Percentiles rank a stretch among this genome's conserved stretches.
Evolutionary conservation across 1,139 yeast species (phyloP).

Genomic region (Trichomonascaceae sp.): DNA sequence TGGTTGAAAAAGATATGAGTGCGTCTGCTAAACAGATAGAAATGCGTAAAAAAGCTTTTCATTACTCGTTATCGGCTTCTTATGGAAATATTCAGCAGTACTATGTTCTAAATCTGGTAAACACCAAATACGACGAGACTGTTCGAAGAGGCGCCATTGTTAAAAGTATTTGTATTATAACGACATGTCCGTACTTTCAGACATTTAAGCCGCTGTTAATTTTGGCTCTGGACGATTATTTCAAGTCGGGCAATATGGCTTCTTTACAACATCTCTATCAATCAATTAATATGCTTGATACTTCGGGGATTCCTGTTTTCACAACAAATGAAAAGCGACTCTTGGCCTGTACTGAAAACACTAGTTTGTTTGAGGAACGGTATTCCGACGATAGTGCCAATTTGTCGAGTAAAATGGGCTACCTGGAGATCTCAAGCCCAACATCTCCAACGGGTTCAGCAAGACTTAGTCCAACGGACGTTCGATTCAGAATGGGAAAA

Average conservation of each 20-base stretch:
- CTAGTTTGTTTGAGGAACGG: slow-evolving; percentile 29
- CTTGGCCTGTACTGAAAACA: slow-evolving; percentile 27
- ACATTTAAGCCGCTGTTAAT: slow-evolving; percentile 53
- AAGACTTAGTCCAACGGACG: slow-evolving; percentile 11
- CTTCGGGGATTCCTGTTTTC: slow-evolving; percentile 29
- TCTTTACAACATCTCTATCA: slow-evolving; percentile 30
- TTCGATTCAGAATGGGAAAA: slow-evolving; percentile 12
- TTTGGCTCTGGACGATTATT: slow-evolving; percentile 46
- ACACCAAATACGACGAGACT: slow-evolving; percentile 42
- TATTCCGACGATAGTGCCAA: slow-evolving; percentile 15
- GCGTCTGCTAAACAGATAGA: neutral
- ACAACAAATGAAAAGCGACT: slow-evolving; percentile 29
- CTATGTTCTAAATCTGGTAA: slow-evolving; percentile 52
- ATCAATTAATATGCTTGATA: slow-evolving; percentile 35
- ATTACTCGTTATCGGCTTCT: neutral
- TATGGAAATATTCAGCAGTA: slow-evolving; percentile 34
- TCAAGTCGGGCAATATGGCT: slow-evolving; percentile 26
- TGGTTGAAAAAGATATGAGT: neutral
- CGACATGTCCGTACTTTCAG: slow-evolving; percentile 47
- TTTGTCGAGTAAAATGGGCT: slow-evolving; percentile 12
- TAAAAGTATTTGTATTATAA: slow-evolving; percentile 50
- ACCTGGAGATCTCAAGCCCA: slow-evolving; percentile 26
- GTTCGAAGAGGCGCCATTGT: slow-evolving; percentile 52
- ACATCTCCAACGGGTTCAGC: slow-evolving; percentile 1
- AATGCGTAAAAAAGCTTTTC: slow-evolving; percentile 4